A percentile compares a stretch with the other conserved stretches of the same genome.
Conservation (phyloP, 257 asterid species). For the Misopates orontium region DNA sequence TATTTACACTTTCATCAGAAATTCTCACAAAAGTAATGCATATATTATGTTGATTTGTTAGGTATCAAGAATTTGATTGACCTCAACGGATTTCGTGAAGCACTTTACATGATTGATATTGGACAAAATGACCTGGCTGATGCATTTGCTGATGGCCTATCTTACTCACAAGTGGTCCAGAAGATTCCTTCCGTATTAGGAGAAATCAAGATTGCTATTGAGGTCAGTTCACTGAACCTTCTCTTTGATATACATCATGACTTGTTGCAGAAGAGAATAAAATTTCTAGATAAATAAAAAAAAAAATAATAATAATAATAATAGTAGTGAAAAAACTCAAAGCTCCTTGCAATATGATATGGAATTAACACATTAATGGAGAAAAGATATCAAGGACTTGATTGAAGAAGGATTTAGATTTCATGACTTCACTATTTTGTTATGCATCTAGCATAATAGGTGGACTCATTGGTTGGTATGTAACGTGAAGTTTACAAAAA, state of each 20-base stretch:
- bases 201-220: slow-evolving; percentile 62
- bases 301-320: too few relatives aligned
- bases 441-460: background rate
- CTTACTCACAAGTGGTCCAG: slow-evolving; percentile 61
- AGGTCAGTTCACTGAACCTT: slow-evolving; percentile 39
- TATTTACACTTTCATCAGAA: background rate
- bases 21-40: slow-evolving; percentile 3
- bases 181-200: slow-evolving; percentile 59
- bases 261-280: too few relatives aligned
- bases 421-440: background rate
- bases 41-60: slow-evolving; percentile 19
- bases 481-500: background rate
- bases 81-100: slow-evolving; percentile 53
- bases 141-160: slow-evolving; percentile 63
- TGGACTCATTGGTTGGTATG: slow-evolving; percentile 4
- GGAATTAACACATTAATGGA: too few relatives aligned
- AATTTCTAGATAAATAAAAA: too few relatives aligned
- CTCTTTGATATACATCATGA: background rate
- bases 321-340: too few relatives aligned
- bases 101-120: slow-evolving; percentile 79
- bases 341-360: too few relatives aligned
- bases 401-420: background rate
- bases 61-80: slow-evolving; percentile 49
- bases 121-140: slow-evolving; percentile 86
- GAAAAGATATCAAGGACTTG: too few relatives aligned